phyloP scores from a whole-genome alignment of 352 stramenopile species.

The Globisporangium uncinulatum region DNA sequence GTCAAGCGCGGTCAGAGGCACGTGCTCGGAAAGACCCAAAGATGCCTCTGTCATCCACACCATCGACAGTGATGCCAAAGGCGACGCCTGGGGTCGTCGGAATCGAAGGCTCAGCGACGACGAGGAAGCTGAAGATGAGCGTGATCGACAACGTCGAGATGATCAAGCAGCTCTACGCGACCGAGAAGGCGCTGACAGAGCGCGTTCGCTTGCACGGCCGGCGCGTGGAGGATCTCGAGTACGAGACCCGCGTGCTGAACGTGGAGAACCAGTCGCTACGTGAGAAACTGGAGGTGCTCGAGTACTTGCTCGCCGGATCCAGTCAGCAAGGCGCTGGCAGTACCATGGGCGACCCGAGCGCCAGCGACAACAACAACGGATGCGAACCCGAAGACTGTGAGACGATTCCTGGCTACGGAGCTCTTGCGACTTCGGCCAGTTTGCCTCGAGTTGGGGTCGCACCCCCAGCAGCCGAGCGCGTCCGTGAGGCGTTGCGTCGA shows the following conservation, averaged over 20 bases:
- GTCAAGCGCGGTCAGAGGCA: background rate
- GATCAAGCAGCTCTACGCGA: conserved; percentile 49
- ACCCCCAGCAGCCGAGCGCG: conserved; percentile 15
- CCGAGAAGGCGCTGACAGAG: conserved; percentile 31
- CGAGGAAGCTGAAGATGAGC: conserved; percentile 33
- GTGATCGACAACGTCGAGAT: conserved; percentile 57
- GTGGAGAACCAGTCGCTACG: conserved; percentile 52
- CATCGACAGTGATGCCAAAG: too few species aligned
- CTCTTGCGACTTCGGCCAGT: conserved; percentile 10
- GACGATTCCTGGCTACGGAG: conserved; percentile 33
- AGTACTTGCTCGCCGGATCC: conserved; percentile 33
- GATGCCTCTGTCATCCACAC: too few species aligned
- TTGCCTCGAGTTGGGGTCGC: conserved; percentile 5
- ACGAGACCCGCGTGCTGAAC: conserved; percentile 37
- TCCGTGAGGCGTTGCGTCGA: conserved; percentile 16
- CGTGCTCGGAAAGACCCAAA: too few species aligned
- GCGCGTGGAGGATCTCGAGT: conserved; percentile 20
- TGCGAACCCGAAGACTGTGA: conserved; percentile 12
- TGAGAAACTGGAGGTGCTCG: conserved; percentile 51
- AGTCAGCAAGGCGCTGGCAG: too few species aligned
- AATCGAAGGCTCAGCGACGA: conserved; percentile 5
- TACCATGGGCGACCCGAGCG: conserved; percentile 3
- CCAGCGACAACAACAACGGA: conserved; percentile 3
- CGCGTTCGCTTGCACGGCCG: conserved; percentile 16
- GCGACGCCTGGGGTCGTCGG: too few species aligned